Base-by-base conservation (phyloP, 805 yeast genomes). In the Helenozyma rhizophorensis region DNA sequence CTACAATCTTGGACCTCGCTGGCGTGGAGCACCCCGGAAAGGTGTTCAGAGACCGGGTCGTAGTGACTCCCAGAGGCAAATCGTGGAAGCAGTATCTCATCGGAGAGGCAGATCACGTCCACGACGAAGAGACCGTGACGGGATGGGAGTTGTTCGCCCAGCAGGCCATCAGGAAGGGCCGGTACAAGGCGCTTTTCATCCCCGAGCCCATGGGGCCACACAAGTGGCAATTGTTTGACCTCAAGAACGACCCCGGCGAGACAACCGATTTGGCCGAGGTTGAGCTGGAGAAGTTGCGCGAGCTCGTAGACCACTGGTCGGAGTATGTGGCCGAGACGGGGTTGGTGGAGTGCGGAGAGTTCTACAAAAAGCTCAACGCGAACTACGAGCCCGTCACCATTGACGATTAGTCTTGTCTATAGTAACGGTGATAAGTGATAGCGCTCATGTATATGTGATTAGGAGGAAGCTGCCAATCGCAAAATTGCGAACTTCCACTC, bases 81-180 rank as follows among this genome's bases (percentile, higher is more conserved):
- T 62, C 77, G 0, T 70, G 76, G 75, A 51, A 53, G 3, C 40
- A 54, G 1, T 68, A 60, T 40, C 45, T 74, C 21, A 29, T 33
- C 2, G 63, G 60, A 2, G 33, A 51, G 9, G 7, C 50, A 2
- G 51, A 48, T 2, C 24, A 42, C 4, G 59, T 68, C 22, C 73
- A 72, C 39, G 57, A 54, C 21, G 68, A 64, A 11, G 63, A 69
- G 9, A 58, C 66, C 2, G 70, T 68, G 14, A 63, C 68, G 8
- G 80, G 80, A 1, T 74, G 80, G 80, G 80, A 75, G 44, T 52
- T 74, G 11, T 73, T 75, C 44, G 76, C 74, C 1, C 79, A 74
- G 41, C 74, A 70, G 33, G 80, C 80, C 0, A 60, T 74, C 27
- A 60, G 80, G 43, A 62, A 67, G 41, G 79, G 79, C 5, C 30